A percentile compares a stretch with the other conserved stretches of the same genome.
Evolutionary conservation across 306 rosid species (phyloP).

Genomic region (Arachis stenosperma): DNA sequence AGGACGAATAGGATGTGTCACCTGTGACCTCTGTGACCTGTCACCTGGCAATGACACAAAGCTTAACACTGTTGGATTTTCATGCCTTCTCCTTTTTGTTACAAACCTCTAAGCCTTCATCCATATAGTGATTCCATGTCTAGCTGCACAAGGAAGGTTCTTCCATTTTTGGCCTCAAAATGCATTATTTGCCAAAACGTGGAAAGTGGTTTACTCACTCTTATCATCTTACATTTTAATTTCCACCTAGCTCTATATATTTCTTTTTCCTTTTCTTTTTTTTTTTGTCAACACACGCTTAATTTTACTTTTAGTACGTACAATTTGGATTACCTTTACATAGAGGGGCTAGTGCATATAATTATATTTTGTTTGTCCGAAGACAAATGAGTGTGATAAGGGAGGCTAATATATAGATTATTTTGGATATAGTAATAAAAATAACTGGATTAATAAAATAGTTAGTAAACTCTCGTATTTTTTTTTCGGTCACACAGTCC

Average conservation of each 20-base stretch:
- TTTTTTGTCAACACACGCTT: not conserved
- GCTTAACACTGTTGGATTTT: conserved; percentile 14
- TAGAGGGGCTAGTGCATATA: not conserved
- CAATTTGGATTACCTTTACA: not conserved
- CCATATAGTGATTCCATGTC: conserved; percentile 29
- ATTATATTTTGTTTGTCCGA: not conserved
- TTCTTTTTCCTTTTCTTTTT: not conserved
- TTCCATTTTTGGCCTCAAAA: conserved; percentile 21
- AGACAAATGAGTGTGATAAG: not conserved
- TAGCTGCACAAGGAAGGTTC: conserved; percentile 34
- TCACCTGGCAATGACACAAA: conserved; percentile 26
- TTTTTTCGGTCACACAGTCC: no score
- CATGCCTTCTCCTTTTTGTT: conserved; percentile 17
- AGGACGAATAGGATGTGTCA: not conserved
- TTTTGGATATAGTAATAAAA: not conserved
- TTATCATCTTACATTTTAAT: not conserved
- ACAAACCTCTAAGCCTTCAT: not conserved
- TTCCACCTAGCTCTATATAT: not conserved
- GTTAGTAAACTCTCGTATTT: no score
- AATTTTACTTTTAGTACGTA: not conserved
- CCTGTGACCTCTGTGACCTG: conserved; percentile 18
- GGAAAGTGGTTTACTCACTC: conserved; percentile 40
- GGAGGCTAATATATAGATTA: not conserved
- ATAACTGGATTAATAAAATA: no score
- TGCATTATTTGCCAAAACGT: conserved; percentile 18